Conservation (phyloP, 441 rosid genomes). For the Croton setiger region DNA sequence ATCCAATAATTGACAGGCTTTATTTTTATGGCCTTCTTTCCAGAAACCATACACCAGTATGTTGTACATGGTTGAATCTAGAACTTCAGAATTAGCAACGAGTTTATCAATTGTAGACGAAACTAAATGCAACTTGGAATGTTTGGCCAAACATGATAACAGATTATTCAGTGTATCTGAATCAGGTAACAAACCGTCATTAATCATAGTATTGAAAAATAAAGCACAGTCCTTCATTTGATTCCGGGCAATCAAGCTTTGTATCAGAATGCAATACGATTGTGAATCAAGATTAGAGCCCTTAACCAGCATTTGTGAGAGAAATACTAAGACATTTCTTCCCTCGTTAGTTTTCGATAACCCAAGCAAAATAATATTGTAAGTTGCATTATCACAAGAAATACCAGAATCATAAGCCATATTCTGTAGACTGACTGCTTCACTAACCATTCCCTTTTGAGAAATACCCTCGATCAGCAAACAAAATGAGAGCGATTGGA, state of each 20-base stretch:
- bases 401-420: constrained; percentile 36
- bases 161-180: constrained; percentile 25
- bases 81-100: constrained; percentile 20
- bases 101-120: constrained; percentile 28
- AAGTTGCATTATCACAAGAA: constrained; percentile 26
- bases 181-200: constrained; percentile 37
- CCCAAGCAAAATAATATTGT: constrained; percentile 35
- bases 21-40: constrained; percentile 42
- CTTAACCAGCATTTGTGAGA: constrained; percentile 39
- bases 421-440: constrained; percentile 36
- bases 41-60: constrained; percentile 41
- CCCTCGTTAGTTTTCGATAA: constrained; percentile 27
- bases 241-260: constrained; percentile 29
- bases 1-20: constrained; percentile 39
- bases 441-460: constrained; percentile 32
- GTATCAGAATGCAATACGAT: constrained; percentile 41
- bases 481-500: constrained; percentile 30
- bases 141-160: constrained; percentile 29
- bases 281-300: constrained; percentile 36
- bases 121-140: constrained; percentile 28
- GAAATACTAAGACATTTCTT: constrained; percentile 25
- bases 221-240: constrained; percentile 30
- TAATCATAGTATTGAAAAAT: constrained; percentile 37
- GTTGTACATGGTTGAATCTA: constrained; percentile 36
- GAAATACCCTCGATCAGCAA: constrained; percentile 33